A percentile compares a stretch with the other conserved stretches of the same genome.
These are phyloP conservation scores for Penicillium turbatum DNA, from an alignment of 495 filamentous ascomycete genomes.

Conservation along the genomic window DNA sequence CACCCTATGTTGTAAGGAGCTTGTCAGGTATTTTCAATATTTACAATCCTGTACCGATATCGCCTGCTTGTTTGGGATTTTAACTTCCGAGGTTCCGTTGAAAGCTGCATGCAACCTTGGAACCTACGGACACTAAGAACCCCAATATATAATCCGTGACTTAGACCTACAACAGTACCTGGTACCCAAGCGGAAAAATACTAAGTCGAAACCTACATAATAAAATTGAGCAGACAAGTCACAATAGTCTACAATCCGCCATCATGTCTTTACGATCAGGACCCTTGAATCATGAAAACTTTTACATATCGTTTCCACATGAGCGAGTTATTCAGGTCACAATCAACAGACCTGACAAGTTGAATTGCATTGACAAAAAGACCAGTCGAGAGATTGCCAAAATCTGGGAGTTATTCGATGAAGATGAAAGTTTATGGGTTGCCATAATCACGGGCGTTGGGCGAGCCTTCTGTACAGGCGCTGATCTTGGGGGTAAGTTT, in stretches of 20 bases:
- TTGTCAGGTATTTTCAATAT: not conserved
- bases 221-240: not conserved
- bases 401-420: conserved; percentile 51
- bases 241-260: not conserved
- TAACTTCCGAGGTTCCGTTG: conserved; percentile 3
- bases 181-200: not conserved
- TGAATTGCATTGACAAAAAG: conserved; percentile 45
- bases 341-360: conserved; percentile 41
- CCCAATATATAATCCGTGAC: not conserved
- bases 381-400: conserved; percentile 46
- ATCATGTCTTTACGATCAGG: conserved; percentile 24
- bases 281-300: conserved; percentile 22
- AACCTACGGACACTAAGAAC: not conserved
- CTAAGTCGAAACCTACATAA: not conserved
- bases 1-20: not conserved
- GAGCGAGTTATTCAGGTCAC: conserved; percentile 42
- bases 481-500: conserved; percentile 44
- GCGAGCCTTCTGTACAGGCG: conserved; percentile 54
- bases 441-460: conserved; percentile 54
- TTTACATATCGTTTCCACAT: conserved; percentile 39
- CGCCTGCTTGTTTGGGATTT: not conserved
- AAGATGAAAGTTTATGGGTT: conserved; percentile 47
- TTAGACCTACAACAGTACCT: too few species aligned
- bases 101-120: not conserved
- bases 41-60: not conserved